Percentiles rank a stretch among this genome's conserved stretches.
phyloP scores from a whole-genome alignment of 2,329 filamentous ascomycete species.

The Myriosclerotinia scirpicola region DNA sequence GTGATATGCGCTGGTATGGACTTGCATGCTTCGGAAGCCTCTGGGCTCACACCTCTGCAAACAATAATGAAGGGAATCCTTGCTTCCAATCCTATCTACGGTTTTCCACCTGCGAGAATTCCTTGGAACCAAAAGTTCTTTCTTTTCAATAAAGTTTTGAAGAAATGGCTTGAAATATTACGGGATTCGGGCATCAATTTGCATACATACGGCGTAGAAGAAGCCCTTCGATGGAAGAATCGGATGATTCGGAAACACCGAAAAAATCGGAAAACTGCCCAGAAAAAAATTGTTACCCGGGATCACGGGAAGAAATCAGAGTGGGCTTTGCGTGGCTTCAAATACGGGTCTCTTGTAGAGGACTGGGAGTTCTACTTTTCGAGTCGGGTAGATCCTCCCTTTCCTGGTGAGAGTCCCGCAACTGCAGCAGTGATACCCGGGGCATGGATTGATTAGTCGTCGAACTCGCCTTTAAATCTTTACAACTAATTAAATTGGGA shows the following conservation, averaged over 20 bases:
- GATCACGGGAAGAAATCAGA: background rate
- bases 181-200: slow-evolving; percentile 8
- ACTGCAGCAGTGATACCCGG: background rate
- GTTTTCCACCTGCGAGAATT: too few relatives aligned
- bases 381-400: slow-evolving; percentile 15
- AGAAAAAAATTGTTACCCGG: background rate
- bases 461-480: background rate
- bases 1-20: background rate
- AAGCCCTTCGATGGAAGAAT: background rate
- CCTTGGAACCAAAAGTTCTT: background rate
- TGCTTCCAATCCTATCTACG: too few relatives aligned
- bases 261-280: background rate
- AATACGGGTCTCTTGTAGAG: slow-evolving; percentile 19
- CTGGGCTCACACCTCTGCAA: background rate
- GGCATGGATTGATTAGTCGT: background rate
- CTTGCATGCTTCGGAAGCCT: background rate
- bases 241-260: too few relatives aligned
- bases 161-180: slow-evolving; percentile 8
- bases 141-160: background rate
- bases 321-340: slow-evolving; percentile 8
- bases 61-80: background rate
- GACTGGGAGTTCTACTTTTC: slow-evolving; percentile 25
- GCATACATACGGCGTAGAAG: slow-evolving; percentile 18
- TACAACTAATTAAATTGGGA: background rate
- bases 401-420: slow-evolving; percentile 16